These are phyloP conservation scores for Musa itinerans DNA, from an alignment of 176 grass and related monocot species.

Conservation along the genomic window DNA sequence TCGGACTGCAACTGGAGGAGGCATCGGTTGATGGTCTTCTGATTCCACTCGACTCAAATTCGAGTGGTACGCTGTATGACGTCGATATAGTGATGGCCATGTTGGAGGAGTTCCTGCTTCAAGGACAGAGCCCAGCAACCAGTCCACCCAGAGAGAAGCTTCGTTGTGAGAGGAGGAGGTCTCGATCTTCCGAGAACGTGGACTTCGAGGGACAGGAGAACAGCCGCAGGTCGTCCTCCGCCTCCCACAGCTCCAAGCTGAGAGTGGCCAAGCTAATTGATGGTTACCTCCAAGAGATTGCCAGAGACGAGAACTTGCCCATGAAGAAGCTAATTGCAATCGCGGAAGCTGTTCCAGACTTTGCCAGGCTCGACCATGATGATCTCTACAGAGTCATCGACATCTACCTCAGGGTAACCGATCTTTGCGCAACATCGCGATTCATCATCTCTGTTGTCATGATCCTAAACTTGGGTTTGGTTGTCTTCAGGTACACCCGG, in stretches of 20 bases:
- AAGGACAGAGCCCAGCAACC: constrained; percentile 48
- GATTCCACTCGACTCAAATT: constrained; percentile 47
- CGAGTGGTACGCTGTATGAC: constrained; percentile 49
- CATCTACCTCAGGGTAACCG: constrained; percentile 72
- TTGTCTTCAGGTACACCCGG: constrained; percentile 48
- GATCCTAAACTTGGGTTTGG: not conserved
- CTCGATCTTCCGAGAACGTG: constrained; percentile 67
- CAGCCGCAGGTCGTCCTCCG: constrained; percentile 48
- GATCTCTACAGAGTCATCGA: constrained; percentile 85
- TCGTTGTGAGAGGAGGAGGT: constrained; percentile 49
- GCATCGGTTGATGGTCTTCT: constrained; percentile 55
- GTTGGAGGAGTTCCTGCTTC: constrained; percentile 77
- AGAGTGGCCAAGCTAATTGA: constrained; percentile 71
- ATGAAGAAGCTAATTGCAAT: constrained; percentile 70
- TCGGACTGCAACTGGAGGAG: constrained; percentile 76
- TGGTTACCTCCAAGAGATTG: constrained; percentile 60
- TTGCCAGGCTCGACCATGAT: constrained; percentile 60
- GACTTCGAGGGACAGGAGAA: constrained; percentile 61
- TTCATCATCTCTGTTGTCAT: too few relatives aligned
- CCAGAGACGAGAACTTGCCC: constrained; percentile 64
- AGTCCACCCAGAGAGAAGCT: constrained; percentile 35
- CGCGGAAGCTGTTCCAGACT: constrained; percentile 76
- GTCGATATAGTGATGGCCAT: constrained; percentile 54
- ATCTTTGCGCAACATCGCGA: too few relatives aligned
- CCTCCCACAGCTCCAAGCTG: constrained; percentile 48